Conservation (phyloP, 495 filamentous ascomycete species). For the Talaromyces stipitatus region DNA sequence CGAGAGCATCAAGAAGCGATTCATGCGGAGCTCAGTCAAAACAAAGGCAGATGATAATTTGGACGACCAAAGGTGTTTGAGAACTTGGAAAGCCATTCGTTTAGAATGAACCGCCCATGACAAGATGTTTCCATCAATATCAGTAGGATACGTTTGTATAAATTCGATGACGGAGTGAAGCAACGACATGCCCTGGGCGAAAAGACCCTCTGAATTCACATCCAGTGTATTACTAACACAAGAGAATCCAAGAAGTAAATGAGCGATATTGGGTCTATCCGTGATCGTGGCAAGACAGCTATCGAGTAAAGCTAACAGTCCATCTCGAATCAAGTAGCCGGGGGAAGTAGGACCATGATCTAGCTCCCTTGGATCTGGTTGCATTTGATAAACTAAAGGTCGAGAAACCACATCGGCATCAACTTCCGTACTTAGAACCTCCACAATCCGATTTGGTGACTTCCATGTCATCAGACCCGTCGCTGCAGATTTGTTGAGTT, state of each 20-base stretch:
- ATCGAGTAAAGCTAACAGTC: slow-evolving; percentile 75
- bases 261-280: slow-evolving; percentile 72
- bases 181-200: slow-evolving; percentile 61
- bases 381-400: slow-evolving; percentile 58
- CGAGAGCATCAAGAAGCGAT: slow-evolving; percentile 64
- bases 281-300: slow-evolving; percentile 63
- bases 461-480: slow-evolving; percentile 41
- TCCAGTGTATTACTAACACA: slow-evolving; percentile 60
- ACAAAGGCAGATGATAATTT: slow-evolving; percentile 69
- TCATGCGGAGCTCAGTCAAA: slow-evolving; percentile 66
- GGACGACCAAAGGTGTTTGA: slow-evolving; percentile 76
- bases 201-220: slow-evolving; percentile 53
- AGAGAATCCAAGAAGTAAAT: slow-evolving; percentile 81
- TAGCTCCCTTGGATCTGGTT: slow-evolving; percentile 52
- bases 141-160: slow-evolving; percentile 53
- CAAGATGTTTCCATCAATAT: slow-evolving; percentile 50
- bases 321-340: slow-evolving; percentile 67
- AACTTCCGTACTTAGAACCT: slow-evolving; percentile 62
- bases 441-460: slow-evolving; percentile 70
- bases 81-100: slow-evolving; percentile 64
- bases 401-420: slow-evolving; percentile 62
- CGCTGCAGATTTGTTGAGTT: slow-evolving; percentile 50
- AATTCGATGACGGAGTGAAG: slow-evolving; percentile 72
- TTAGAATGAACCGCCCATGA: slow-evolving; percentile 70
- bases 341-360: slow-evolving; percentile 53